Percentiles rank a stretch among this genome's conserved stretches.
Conservation (phyloP, 257 asterid species). For the Plantago elongata region DNA sequence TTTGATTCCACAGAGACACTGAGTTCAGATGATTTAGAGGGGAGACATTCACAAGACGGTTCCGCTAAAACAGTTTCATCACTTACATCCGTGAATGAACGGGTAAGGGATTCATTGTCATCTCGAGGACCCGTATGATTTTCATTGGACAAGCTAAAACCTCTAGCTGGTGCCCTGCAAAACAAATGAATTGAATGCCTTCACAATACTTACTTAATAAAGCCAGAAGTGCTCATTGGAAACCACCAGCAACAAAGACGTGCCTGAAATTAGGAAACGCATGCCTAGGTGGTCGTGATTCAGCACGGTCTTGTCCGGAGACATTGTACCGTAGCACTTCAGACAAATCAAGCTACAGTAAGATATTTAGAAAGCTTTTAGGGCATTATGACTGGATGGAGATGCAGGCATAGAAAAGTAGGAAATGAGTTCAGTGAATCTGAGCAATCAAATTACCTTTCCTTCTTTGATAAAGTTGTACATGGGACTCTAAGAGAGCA, state of each 20-base stretch:
- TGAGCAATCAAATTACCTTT: constrained; percentile 42
- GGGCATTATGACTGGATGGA: constrained; percentile 12
- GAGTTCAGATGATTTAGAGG: constrained; percentile 20
- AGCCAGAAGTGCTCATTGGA: constrained; percentile 12
- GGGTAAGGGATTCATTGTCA: constrained; percentile 24
- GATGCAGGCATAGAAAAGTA: constrained; percentile 16
- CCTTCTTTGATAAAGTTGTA: constrained; percentile 73
- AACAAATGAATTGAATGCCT: constrained; percentile 12
- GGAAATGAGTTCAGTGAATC: constrained; percentile 4
- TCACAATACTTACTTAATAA: constrained; percentile 12
- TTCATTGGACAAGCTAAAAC: constrained; percentile 15
- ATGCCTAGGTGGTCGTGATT: constrained; percentile 38
- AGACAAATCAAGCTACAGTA: constrained; percentile 73
- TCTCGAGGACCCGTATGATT: constrained; percentile 17
- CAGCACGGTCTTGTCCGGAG: constrained; percentile 77
- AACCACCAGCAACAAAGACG: constrained; percentile 14
- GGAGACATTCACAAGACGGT: constrained; percentile 22
- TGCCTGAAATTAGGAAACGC: constrained; percentile 49
- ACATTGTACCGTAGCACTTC: constrained; percentile 65
- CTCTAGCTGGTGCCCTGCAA: constrained; percentile 40
- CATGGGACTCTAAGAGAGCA: constrained; percentile 69
- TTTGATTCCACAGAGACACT: constrained; percentile 22
- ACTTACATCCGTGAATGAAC: constrained; percentile 20
- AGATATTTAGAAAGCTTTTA: constrained; percentile 16
- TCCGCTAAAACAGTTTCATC: constrained; percentile 21